phyloP scores from a whole-genome alignment of 2,329 filamentous ascomycete genomes.

The Paracorniculantispora psalliotae region DNA sequence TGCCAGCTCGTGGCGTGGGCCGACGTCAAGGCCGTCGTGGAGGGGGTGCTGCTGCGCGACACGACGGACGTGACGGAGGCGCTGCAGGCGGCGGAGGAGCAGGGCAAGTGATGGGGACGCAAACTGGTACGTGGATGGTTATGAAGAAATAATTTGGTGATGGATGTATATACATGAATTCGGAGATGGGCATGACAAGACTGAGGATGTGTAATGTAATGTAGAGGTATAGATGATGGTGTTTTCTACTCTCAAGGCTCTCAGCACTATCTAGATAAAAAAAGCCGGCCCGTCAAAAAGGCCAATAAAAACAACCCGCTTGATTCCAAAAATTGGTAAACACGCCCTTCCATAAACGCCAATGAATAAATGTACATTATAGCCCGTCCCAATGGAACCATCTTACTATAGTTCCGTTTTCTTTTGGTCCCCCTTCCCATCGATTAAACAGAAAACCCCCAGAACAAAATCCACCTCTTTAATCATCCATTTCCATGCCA shows the following conservation, averaged over 20 bases:
- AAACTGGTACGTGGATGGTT: too few species aligned
- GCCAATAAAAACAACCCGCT: not conserved
- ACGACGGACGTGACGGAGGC: constrained; percentile 16
- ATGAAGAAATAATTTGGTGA: not conserved
- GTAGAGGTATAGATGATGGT: not conserved
- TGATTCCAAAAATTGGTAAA: not conserved
- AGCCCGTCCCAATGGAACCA: too few species aligned
- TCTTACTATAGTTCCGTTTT: too few species aligned
- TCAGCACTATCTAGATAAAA: too few species aligned
- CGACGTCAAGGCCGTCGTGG: constrained; percentile 30
- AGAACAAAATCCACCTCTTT: not conserved
- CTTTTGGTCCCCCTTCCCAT: too few species aligned
- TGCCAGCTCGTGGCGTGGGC: constrained; percentile 28
- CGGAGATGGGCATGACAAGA: too few species aligned
- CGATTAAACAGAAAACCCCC: not conserved
- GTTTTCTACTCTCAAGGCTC: too few species aligned
- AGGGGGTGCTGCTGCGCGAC: constrained; percentile 26
- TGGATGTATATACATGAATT: too few species aligned
- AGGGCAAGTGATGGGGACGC: not conserved
- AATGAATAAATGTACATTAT: not conserved
- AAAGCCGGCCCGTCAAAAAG: not conserved
- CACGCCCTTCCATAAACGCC: not conserved
- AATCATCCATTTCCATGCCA: constrained; percentile 35
- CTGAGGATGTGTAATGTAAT: too few species aligned
- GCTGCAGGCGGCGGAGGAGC: constrained; percentile 20